Percentiles rank a stretch among this genome's conserved stretches.
Evolutionary conservation across 2,329 filamentous ascomycete species (phyloP).

Genomic region (Aspergillus sp.): DNA sequence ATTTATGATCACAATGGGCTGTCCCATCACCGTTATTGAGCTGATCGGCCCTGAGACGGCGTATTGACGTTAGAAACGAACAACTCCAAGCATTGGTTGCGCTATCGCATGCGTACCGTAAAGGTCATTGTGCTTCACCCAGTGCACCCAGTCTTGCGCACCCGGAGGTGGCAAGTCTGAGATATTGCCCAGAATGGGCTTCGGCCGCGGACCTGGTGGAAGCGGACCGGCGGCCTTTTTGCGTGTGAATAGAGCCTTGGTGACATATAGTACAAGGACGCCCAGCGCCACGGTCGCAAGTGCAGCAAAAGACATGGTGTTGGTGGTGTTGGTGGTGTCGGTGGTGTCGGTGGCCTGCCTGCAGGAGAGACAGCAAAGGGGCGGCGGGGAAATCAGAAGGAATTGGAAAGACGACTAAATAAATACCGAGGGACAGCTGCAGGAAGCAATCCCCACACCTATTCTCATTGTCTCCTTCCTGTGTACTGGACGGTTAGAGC

Average conservation of each 20-base stretch:
- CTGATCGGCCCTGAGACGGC: slow-evolving; percentile 16
- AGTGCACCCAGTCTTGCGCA: slow-evolving; percentile 30
- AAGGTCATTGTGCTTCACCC: slow-evolving; percentile 32
- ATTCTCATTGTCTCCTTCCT: no score
- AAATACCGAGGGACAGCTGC: no score
- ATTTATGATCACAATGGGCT: slow-evolving; percentile 24
- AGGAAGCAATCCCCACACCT: no score
- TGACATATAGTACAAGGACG: slow-evolving; percentile 1
- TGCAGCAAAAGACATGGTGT: slow-evolving; percentile 10
- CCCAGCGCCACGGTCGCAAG: slow-evolving; percentile 7
- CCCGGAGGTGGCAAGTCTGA: slow-evolving; percentile 35
- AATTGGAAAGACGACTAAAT: no score
- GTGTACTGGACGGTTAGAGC: no score
- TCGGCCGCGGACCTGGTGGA: slow-evolving; percentile 41
- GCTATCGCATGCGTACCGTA: no score
- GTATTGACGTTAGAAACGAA: slow-evolving; percentile 8
- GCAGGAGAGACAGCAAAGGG: no score
- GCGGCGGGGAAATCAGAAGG: no score
- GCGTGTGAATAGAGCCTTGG: slow-evolving; percentile 3
- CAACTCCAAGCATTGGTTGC: no score
- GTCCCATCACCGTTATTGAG: slow-evolving; percentile 24
- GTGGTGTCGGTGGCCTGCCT: no score
- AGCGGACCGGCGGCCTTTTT: slow-evolving; percentile 12
- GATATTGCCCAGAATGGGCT: slow-evolving; percentile 42
- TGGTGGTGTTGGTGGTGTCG: no score